phyloP scores from a whole-genome alignment of 129 eudicot species.

The Kitagawia praeruptora region DNA sequence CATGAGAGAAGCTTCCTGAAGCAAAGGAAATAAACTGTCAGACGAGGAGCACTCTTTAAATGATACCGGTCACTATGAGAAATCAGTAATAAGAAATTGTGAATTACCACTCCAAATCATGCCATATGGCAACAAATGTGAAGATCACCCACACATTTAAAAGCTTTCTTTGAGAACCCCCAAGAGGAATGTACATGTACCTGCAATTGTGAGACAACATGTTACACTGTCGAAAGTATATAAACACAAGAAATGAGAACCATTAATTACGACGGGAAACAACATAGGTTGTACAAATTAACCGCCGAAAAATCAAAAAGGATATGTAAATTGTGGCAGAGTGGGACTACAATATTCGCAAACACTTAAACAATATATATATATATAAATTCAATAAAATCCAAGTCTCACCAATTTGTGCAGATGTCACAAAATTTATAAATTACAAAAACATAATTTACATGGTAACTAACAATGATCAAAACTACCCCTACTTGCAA shows the following conservation, averaged over 20 bases:
- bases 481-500: neutral
- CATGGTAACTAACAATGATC: neutral
- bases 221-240: neutral
- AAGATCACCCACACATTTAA: constrained; percentile 92
- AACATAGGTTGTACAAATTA: neutral
- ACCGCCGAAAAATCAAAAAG: neutral
- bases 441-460: neutral
- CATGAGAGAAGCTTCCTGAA: constrained; percentile 98
- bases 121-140: constrained; percentile 98
- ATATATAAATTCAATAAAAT: neutral
- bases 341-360: neutral
- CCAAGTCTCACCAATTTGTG: neutral
- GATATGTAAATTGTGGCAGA: neutral
- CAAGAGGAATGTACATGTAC: constrained; percentile 95
- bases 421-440: neutral
- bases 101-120: constrained; percentile 92
- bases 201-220: constrained; percentile 26
- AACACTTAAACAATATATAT: neutral
- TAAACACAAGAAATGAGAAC: neutral
- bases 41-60: neutral
- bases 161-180: constrained; percentile 80
- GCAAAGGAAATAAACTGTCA: constrained; percentile 12
- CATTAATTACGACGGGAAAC: neutral
- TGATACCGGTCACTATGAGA: neutral
- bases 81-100: constrained; percentile 6